Percentiles rank a stretch among this genome's conserved stretches.
Evolutionary conservation across 1,139 yeast species (phyloP).

Genomic region (Diutina scorzettiae): DNA sequence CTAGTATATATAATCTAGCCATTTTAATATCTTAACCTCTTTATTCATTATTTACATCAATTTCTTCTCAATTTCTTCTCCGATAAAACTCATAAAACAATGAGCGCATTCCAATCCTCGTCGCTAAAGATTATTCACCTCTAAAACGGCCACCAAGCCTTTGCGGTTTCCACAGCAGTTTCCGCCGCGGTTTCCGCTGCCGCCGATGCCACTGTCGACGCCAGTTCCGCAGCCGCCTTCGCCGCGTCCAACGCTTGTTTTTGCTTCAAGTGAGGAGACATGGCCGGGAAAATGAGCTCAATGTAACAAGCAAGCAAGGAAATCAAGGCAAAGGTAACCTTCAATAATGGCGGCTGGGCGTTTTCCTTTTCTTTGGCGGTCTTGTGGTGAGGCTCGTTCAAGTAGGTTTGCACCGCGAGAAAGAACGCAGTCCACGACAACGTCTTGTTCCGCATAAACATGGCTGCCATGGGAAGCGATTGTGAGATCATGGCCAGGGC

Average conservation of each 20-base stretch:
- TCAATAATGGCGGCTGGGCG: conserved; percentile 31
- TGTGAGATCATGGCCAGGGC: conserved; percentile 39
- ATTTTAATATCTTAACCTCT: too few relatives aligned
- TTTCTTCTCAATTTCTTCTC: too few relatives aligned
- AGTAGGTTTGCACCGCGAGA: conserved; percentile 29
- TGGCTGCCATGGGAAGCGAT: conserved; percentile 60
- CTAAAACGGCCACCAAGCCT: conserved; percentile 6
- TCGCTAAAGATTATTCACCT: too few relatives aligned
- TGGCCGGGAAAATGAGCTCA: conserved; percentile 30
- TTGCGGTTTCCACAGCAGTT: neutral
- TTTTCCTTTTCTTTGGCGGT: conserved; percentile 14
- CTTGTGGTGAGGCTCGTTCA: conserved; percentile 15
- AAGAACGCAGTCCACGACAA: conserved; percentile 17
- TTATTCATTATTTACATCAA: too few relatives aligned
- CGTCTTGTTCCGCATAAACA: conserved; percentile 29
- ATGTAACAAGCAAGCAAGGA: conserved; percentile 42
- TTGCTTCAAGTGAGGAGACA: neutral
- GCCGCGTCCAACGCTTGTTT: conserved; percentile 2
- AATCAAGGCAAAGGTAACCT: conserved; percentile 33
- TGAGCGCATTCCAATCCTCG: too few relatives aligned
- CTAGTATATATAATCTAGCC: too few relatives aligned
- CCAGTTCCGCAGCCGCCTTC: neutral
- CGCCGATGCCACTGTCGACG: neutral
- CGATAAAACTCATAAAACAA: too few relatives aligned
- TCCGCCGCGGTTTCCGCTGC: neutral